Evolutionary conservation across 768 basidiomycete genomes (phyloP).

Genomic region (Boletus rex-veris): DNA sequence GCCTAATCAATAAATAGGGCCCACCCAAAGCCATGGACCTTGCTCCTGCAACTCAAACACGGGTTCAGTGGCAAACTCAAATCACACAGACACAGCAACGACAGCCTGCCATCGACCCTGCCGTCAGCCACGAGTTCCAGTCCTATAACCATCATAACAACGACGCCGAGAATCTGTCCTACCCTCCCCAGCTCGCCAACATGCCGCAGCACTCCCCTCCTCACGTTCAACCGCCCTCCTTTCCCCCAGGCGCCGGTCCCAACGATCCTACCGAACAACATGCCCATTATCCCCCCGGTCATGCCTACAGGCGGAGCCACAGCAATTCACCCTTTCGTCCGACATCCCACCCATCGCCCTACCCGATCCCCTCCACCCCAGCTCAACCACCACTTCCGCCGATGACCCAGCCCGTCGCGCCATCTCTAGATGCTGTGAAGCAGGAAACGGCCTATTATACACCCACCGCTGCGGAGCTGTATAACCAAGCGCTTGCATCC

Average conservation of each 20-base stretch:
- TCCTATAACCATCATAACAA: constrained; percentile 30
- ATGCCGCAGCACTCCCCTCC: constrained; percentile 28
- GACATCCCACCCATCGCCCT: constrained; percentile 40
- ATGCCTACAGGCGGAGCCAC: constrained; percentile 32
- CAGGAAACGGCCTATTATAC: constrained; percentile 45
- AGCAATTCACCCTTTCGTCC: constrained; percentile 35
- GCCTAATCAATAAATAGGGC: constrained; percentile 37
- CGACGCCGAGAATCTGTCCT: constrained; percentile 24
- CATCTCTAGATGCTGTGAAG: constrained; percentile 33
- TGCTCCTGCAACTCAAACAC: constrained; percentile 33
- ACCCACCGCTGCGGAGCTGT: constrained; percentile 53
- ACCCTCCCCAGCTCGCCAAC: constrained; percentile 29
- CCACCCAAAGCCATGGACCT: constrained; percentile 31
- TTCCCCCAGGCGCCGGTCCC: constrained; percentile 34
- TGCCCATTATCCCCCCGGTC: constrained; percentile 34
- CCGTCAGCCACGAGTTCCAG: constrained; percentile 33
- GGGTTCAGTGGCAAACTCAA: constrained; percentile 33
- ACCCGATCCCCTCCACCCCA: constrained; percentile 34
- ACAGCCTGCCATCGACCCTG: constrained; percentile 33
- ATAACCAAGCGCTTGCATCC: constrained; percentile 43
- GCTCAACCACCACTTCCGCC: constrained; percentile 29
- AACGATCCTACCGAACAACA: constrained; percentile 34
- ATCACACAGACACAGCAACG: constrained; percentile 34
- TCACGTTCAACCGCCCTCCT: constrained; percentile 37
- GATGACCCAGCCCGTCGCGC: constrained; percentile 17